Base-by-base conservation (phyloP, 148 eudicot species). In the Nepenthes gracilis region DNA sequence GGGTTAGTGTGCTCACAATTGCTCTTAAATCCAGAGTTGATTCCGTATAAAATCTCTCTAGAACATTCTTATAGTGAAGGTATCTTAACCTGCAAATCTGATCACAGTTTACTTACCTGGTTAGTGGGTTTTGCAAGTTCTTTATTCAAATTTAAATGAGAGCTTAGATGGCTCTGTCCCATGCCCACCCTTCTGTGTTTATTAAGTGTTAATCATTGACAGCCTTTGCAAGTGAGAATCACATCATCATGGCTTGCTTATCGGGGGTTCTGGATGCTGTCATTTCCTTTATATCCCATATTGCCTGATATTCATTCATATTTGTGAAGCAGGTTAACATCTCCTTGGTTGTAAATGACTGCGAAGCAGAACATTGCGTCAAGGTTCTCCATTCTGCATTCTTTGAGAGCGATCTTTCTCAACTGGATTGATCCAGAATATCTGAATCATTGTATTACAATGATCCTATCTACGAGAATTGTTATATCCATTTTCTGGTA, bases 321-420 rank as follows among this genome's bases (percentile, higher is more conserved):
- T 14, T 40, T 55, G 47, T 35, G 10, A n/a, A 38, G 47, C 72
- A 87, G 95, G 99, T 93, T 52, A 86, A 93, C 72, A 88, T 86
- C 52, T 88, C 99, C n/a, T 66, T 88, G 87, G 83, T 93, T 53
- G 91, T 93, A 60, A 83, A 88, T 35, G 96, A 93, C 55, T 67
- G 74, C 55, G 99, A 93, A 80, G 83, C 99, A 55, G 99, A 86
- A 58, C 76, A 76, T 67, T 88, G 99, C 55, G 95, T 86, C 2
- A 84, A 77, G 79, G 83, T 95, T 61, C 87, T 93, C 57, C 99
- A 93, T 70, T 61, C 74, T 59, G 87, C 91, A 47, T 93, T 93
- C 72, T 93, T 93, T 64, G 87, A 81, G 58, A 81, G 78, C 54
- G 79, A 72, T 61, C 45, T 63, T 7, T 47, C 67, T 23, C 67